phyloP scores from a whole-genome alignment of 2,329 filamentous ascomycete genomes.

The Leptosphaerulina australis region DNA sequence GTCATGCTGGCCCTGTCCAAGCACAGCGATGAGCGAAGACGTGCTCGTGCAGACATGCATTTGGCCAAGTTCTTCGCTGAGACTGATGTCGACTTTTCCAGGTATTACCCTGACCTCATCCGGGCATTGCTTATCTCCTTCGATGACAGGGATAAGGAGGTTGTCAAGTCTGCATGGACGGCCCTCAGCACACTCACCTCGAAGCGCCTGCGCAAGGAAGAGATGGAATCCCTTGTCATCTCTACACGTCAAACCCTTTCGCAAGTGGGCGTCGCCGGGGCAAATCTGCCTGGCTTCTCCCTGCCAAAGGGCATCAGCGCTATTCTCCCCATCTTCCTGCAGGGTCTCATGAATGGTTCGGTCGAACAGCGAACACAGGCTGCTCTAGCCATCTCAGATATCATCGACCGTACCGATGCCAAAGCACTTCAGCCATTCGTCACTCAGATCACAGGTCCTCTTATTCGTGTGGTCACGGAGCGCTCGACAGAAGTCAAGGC shows the following conservation, averaged over 20 bases:
- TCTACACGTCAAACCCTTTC: conserved; percentile 86
- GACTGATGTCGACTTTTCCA: conserved; percentile 84
- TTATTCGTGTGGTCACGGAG: conserved; percentile 97
- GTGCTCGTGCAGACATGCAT: conserved; percentile 77
- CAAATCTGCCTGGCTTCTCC: conserved; percentile 82
- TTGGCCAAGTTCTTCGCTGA: conserved; percentile 84
- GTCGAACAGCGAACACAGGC: conserved; percentile 90
- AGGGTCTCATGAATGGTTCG: conserved; percentile 96
- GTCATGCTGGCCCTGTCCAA: conserved; percentile 87
- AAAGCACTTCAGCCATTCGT: conserved; percentile 92
- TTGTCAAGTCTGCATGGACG: conserved; percentile 88
- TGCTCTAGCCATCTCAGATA: conserved; percentile 91
- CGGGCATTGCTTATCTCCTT: conserved; percentile 89
- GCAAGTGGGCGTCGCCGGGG: conserved; percentile 85
- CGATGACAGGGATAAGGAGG: conserved; percentile 79
- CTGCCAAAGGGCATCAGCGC: conserved; percentile 97
- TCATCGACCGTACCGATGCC: conserved; percentile 89
- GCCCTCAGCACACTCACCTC: conserved; percentile 82
- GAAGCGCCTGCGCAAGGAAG: conserved; percentile 89
- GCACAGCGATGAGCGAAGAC: conserved; percentile 86
- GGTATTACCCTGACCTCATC: conserved; percentile 95
- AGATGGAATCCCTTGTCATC: conserved; percentile 91
- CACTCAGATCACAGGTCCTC: conserved; percentile 93
- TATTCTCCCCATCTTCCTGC: conserved; percentile 93
- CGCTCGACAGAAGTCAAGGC: conserved; percentile 95